Evolutionary conservation across 1,139 yeast genomes (phyloP).

Genomic region (Hemisphaericaspora xylofermentans): DNA sequence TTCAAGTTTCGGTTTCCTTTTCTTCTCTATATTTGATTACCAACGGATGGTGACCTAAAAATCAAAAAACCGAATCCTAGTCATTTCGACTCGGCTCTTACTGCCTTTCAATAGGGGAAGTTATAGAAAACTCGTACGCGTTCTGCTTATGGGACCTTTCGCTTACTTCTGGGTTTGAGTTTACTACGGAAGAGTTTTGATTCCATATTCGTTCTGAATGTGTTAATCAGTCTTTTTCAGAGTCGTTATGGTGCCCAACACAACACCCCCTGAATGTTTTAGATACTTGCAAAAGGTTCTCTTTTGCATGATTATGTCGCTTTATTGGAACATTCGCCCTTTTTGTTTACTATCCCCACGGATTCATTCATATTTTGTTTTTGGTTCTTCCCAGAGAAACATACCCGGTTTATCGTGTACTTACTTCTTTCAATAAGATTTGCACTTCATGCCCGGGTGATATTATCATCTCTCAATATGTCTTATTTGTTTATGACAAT

Average conservation of each 20-base stretch:
- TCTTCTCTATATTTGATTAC: slow-evolving; percentile 41
- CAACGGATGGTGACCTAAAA: slow-evolving; percentile 40
- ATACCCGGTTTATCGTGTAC: slow-evolving; percentile 52
- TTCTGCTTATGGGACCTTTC: slow-evolving; percentile 6
- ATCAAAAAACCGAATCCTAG: slow-evolving; percentile 12
- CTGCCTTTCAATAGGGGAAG: neutral
- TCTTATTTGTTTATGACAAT: neutral
- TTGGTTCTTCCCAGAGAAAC: slow-evolving; percentile 43
- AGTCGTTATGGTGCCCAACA: slow-evolving; percentile 14
- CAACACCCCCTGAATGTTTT: slow-evolving; percentile 14
- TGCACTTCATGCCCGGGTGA: slow-evolving; percentile 58
- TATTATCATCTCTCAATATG: slow-evolving; percentile 17
- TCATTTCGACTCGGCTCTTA: slow-evolving; percentile 6
- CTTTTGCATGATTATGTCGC: slow-evolving; percentile 12
- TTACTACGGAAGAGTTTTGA: neutral
- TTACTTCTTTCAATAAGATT: slow-evolving; percentile 33
- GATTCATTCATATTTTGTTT: slow-evolving; percentile 25
- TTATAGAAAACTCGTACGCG: slow-evolving; percentile 2
- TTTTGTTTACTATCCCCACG: slow-evolving; percentile 19
- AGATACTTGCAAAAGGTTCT: slow-evolving; percentile 17
- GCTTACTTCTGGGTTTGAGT: slow-evolving; percentile 6
- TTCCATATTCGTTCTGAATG: slow-evolving; percentile 22
- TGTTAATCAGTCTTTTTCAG: slow-evolving; percentile 8
- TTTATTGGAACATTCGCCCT: slow-evolving; percentile 17
- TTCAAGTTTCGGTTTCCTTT: slow-evolving; percentile 9